Conservation (phyloP, 2,329 filamentous ascomycete genomes). For the Arthroderma sp. region DNA sequence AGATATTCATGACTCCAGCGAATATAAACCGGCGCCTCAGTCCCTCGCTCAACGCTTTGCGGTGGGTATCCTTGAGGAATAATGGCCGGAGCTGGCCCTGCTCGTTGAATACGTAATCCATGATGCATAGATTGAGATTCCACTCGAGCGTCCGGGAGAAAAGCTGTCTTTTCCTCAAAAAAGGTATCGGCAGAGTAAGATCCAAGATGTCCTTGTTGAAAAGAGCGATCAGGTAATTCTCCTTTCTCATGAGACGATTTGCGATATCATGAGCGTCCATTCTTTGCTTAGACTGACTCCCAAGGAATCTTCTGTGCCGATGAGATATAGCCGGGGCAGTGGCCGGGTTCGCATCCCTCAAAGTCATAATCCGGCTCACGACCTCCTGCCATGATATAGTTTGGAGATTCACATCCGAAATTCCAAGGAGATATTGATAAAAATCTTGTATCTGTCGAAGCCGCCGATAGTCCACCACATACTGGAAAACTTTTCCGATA, state of each 20-base stretch:
- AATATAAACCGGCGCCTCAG: conserved; percentile 67
- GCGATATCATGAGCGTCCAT: conserved; percentile 96
- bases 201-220: conserved; percentile 95
- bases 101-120: conserved; percentile 89
- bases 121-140: conserved; percentile 79
- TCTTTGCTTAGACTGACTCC: conserved; percentile 80
- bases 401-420: conserved; percentile 78
- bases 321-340: conserved; percentile 54
- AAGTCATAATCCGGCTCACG: conserved; percentile 68
- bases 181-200: conserved; percentile 72
- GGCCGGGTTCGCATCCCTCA: conserved; percentile 75
- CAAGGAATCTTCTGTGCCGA: conserved; percentile 49
- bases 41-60: conserved; percentile 63
- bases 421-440: conserved; percentile 67
- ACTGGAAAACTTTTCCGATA: conserved; percentile 64
- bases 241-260: conserved; percentile 87
- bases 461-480: conserved; percentile 58
- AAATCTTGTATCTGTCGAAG: conserved; percentile 72
- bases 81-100: conserved; percentile 74
- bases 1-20: conserved; percentile 70
- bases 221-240: conserved; percentile 92
- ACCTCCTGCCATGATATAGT: conserved; percentile 90
- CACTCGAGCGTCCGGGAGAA: conserved; percentile 85
- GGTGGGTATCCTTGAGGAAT: conserved; percentile 72
- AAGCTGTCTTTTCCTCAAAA: conserved; percentile 63